Base-by-base conservation (phyloP, 805 yeast genomes). In the Nakazawaea sp. region DNA sequence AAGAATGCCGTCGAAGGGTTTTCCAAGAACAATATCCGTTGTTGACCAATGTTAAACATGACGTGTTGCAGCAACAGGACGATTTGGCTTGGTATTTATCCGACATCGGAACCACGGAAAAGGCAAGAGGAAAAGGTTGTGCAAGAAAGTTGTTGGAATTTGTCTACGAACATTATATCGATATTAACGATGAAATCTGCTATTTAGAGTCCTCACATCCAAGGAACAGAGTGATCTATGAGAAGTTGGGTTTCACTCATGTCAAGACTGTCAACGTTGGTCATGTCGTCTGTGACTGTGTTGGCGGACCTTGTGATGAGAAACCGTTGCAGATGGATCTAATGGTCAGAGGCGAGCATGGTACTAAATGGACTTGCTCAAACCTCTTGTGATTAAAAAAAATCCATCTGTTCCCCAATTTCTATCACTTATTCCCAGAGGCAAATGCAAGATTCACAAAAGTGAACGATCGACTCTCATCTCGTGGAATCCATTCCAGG, bases 71-170 rank as follows among this genome's bases (percentile, higher is more conserved):
- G 5, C 57, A 51, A n/a, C 78, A 72, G 45, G 50, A 44, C 11
- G 61, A 59, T 29, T 62, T 60, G 38, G 54, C 55, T 17, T 68
- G 50, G 46, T 66, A 70, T n/a, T 56, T 68, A 45, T 70, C 68
- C 23, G 68, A 68, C 46, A 53, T 68, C 38, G 74, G 72, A 5
- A 62, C 70, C 5, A 56, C 62, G 5, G 54, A 48, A 15, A 48
- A 51, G n/a, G 75, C 79, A 5, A 60, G 77, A 44, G 80, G 80
- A 25, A 73, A 73, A 48, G 80, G 80, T 19, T 72, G 73, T 47
- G 72, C 64, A 10, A 53, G 78, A 32, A 61, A 60, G 16, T 55
- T 72, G 48, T 66, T 74, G 44, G 68, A 72, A 8, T 66, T 60
- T 47, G 66, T 70, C 70, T 70, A 68, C 45, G 49, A 56, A 25